Evolutionary conservation across 331 rosid genomes (phyloP), one percentile per base, ranked within the genome.

Genomic region (Spiraea crenata): DNA sequence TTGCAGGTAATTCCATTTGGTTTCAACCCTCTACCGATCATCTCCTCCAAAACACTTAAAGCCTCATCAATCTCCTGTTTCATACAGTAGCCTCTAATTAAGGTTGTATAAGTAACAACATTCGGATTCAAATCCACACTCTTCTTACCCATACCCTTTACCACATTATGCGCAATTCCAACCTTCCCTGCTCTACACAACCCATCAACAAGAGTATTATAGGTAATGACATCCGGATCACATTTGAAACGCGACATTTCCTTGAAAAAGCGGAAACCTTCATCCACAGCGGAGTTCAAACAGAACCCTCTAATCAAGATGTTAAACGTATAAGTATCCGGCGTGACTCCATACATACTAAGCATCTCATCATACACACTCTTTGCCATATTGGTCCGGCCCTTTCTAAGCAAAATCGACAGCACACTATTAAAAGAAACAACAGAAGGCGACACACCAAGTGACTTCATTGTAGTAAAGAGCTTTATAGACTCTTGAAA

Each of bases 151-250:
- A 90, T 82, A 50, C 90, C 97, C 70, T 85, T 83, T 63, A 86
- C 89, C 71, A 90, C 82, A 75, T 88, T 88, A 35, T 76, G 79
- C 0, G 97, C 97, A 6, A 73, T 75, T 13, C 60, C 73, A 20
- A 86, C 89, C 82, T 83, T 91, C 63, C 97, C 92, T 0, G 73
- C 95, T 62, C 86, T 81, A 74, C 97, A 91, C 84, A 91, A 75
- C 57, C 97, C 97, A 82, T 91, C 97, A 46, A 88, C 95, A 31
- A 91, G 86, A 0, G 92, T 85, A 63, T 91, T 91, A 31, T 88
- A 91, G 0, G 95, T 88, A 62, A 91, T 67, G 31, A 91, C 78
- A 80, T 91, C 97, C 2, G 97, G 90, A 17, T 83, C 76, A 25
- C 89, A 86, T 20, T 71, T 56, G 48, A 85, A 80, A 39, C 83